Evolutionary conservation across 1,284 basidiomycete species (phyloP).

Genomic region (Pascua sp.): DNA sequence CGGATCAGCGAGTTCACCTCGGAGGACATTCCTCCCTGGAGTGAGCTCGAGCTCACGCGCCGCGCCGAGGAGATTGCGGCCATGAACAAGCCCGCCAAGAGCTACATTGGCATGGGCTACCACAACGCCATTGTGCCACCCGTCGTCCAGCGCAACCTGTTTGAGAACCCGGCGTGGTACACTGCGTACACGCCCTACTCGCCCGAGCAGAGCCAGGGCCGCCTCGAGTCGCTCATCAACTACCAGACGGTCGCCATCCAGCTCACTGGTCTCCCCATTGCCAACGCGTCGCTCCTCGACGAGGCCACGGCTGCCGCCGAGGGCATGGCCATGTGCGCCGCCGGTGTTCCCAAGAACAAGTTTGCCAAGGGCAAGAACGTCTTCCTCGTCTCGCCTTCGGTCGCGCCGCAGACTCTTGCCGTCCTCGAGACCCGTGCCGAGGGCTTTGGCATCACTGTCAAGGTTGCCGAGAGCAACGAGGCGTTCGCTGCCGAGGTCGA

Average conservation of each 20-base stretch:
- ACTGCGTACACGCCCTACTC: constrained; percentile 86
- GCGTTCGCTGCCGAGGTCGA: constrained; percentile 57
- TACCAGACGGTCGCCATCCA: constrained; percentile 97
- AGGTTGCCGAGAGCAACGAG: constrained; percentile 54
- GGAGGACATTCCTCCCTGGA: constrained; percentile 63
- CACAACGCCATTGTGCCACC: constrained; percentile 89
- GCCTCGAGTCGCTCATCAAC: constrained; percentile 93
- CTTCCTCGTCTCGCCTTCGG: constrained; percentile 77
- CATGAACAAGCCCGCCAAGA: constrained; percentile 79
- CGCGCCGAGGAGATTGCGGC: constrained; percentile 72
- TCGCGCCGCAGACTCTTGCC: constrained; percentile 79
- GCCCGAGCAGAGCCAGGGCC: constrained; percentile 56
- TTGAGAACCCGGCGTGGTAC: constrained; percentile 98
- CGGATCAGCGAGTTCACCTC: constrained; percentile 60
- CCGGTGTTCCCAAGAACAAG: constrained; percentile 42
- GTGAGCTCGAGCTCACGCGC: constrained; percentile 78
- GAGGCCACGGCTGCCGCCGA: constrained; percentile 92
- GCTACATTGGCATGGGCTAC: constrained; percentile 98
- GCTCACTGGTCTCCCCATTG: constrained; percentile 88
- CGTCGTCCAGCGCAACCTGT: constrained; percentile 88
- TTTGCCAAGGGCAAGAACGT: constrained; percentile 70
- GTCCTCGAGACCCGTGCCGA: constrained; percentile 83
- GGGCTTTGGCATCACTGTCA: constrained; percentile 80
- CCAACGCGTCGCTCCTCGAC: constrained; percentile 87
- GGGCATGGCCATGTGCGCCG: constrained; percentile 55